These are phyloP conservation scores for Cutaneotrichosporon dermatis DNA, from an alignment of 1,284 basidiomycete species.

Conservation along the genomic window DNA sequence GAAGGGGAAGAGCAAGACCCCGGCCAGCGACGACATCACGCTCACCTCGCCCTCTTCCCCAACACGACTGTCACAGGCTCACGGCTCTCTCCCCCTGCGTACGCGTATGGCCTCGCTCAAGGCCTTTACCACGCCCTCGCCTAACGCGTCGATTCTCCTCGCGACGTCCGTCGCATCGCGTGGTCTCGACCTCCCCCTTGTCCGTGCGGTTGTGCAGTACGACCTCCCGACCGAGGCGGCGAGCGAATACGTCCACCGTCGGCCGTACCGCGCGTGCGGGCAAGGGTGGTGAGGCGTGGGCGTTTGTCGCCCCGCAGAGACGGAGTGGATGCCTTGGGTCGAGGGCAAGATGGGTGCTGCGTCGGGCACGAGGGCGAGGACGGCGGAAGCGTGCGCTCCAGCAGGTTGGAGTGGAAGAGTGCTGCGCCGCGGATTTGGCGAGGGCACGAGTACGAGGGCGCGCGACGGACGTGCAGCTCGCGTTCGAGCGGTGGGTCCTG, in stretches of 20 bases:
- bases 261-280: constrained; percentile 96
- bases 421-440: constrained; percentile 78
- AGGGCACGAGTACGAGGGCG: constrained; percentile 74
- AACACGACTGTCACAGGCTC: constrained; percentile 85
- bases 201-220: constrained; percentile 90
- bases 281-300: constrained; percentile 82
- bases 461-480: constrained; percentile 92
- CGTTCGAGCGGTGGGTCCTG: constrained; percentile 92
- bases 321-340: constrained; percentile 83
- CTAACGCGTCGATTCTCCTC: constrained; percentile 64
- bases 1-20: no score
- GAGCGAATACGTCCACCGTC: constrained; percentile 94
- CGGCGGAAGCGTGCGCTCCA: constrained; percentile 55
- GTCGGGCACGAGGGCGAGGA: constrained; percentile 25
- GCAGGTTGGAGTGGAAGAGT: constrained; percentile 66
- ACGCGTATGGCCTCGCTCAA: constrained; percentile 77
- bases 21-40: constrained; percentile 51
- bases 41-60: constrained; percentile 73
- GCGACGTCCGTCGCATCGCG: constrained; percentile 97
- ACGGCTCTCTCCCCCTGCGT: constrained; percentile 82
- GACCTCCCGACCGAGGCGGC: constrained; percentile 96
- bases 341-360: constrained; percentile 63
- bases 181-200: constrained; percentile 94
- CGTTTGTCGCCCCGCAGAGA: constrained; percentile 79
- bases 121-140: constrained; percentile 61